Conservation (phyloP, 345 rosid genomes). For the Hibiscus mutabilis region DNA sequence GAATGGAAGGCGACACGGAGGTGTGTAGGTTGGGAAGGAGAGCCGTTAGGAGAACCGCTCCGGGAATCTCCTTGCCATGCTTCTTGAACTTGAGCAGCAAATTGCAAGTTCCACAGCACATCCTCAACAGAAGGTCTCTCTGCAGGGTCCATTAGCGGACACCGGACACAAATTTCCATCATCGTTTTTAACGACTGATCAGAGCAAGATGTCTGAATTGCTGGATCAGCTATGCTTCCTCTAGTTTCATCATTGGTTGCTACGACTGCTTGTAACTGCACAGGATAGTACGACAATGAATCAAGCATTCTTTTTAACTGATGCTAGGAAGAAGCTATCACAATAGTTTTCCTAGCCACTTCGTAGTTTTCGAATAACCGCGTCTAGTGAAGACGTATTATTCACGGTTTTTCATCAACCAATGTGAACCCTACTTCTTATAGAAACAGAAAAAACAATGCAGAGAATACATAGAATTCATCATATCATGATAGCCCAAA, state of each 20-base stretch:
- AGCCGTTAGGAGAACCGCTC: too few relatives aligned
- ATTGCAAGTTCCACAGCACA: slow-evolving; percentile 90
- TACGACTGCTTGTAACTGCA: slow-evolving; percentile 58
- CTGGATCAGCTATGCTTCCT: slow-evolving; percentile 61
- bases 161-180: slow-evolving; percentile 70
- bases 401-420: too few relatives aligned
- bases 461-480: not conserved
- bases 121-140: slow-evolving; percentile 87
- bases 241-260: slow-evolving; percentile 41
- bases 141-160: slow-evolving; percentile 48
- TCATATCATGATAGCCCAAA: not conserved
- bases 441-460: not conserved
- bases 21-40: too few relatives aligned
- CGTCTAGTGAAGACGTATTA: too few relatives aligned
- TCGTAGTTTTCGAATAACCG: too few relatives aligned
- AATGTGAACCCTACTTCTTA: too few relatives aligned
- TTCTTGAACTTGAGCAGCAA: slow-evolving; percentile 83
- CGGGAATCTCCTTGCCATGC: too few relatives aligned
- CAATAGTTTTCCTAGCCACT: too few relatives aligned
- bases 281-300: not conserved
- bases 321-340: too few relatives aligned
- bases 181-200: slow-evolving; percentile 74
- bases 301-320: not conserved
- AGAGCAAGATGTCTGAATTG: slow-evolving; percentile 46
- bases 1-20: too few relatives aligned